These are phyloP conservation scores for Chaetomium globosum DNA, from an alignment of 2,329 filamentous ascomycete genomes.

Conservation along the genomic window DNA sequence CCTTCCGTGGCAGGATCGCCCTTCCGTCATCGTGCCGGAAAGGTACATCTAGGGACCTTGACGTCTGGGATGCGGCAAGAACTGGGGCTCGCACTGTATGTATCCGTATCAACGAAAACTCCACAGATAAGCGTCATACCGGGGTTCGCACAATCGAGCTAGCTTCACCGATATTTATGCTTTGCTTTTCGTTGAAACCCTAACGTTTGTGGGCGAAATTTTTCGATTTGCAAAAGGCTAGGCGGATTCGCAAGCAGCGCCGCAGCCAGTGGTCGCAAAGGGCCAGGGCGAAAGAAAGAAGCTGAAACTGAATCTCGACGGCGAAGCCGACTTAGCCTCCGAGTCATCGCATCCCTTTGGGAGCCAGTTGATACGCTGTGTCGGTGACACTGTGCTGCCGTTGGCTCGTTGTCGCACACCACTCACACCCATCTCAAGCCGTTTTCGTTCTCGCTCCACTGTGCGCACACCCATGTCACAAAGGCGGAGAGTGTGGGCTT, in stretches of 20 bases:
- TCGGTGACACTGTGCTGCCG: constrained; percentile 24
- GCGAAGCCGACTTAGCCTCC: constrained; percentile 2
- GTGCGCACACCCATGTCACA: constrained; percentile 7
- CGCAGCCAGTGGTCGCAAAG: neutral
- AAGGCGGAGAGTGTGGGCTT: neutral
- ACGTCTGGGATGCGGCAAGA: neutral
- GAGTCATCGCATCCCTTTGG: constrained; percentile 14
- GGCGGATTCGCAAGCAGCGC: neutral
- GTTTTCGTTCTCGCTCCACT: constrained; percentile 1
- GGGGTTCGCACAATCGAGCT: constrained; percentile 4
- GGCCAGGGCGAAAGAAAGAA: constrained; percentile 2
- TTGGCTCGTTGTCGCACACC: constrained; percentile 16
- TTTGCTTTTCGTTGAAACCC: constrained; percentile 14
- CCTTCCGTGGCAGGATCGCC: constrained; percentile 13
- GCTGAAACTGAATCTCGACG: constrained; percentile 2
- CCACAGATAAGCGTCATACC: constrained; percentile 20
- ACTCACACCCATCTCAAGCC: neutral
- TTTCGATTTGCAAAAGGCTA: neutral
- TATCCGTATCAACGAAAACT: constrained; percentile 10
- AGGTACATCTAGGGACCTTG: constrained; percentile 20
- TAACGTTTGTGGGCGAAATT: constrained; percentile 19
- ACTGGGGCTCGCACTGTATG: constrained; percentile 17
- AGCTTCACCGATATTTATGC: constrained; percentile 5
- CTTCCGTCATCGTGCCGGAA: constrained; percentile 12
- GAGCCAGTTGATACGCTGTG: constrained; percentile 22